Base-by-base conservation (phyloP, 352 stramenopile genomes). In the Globisporangium solare region DNA sequence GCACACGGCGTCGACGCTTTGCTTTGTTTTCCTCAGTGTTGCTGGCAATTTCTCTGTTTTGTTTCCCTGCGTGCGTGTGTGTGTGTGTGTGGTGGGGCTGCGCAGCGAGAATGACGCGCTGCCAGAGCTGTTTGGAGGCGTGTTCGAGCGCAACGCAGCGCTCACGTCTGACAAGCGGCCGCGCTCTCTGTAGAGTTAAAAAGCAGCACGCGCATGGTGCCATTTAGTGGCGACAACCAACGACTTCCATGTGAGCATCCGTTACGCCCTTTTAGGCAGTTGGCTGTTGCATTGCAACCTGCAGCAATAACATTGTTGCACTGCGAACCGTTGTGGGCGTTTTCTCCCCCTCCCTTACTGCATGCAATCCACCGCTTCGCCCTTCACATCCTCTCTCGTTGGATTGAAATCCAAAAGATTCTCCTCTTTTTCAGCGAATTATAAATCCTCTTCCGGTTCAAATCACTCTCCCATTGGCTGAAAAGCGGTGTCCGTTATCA, bases 101-200 rank as follows among this genome's bases (percentile, higher is more conserved):
- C n/a, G 20, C 18, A 60, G 54, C 35, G 54, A 53, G 12, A 54
- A 46, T n/a, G 14, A 46, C 8, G 18, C 31, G 21, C 8, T 60
- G 35, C 54, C 54, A 10, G 54, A 60, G 45, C 37, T 60, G 31
- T 31, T 60, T 3, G 54, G 45, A 17, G 54, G 54, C 32, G 54
- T 60, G 17, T 60, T 51, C 21, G 54, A 60, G 15, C 54, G 54
- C 54, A 60, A 58, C 24, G 31, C 17, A 48, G 41, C 40, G 24
- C 43, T 43, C 17, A 39, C 41, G 18, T 42, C 51, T 14, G 17
- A 11, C 1, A 51, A 58, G 18, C 22, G 40, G 13, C 20, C 24
- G 32, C 17, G 31, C 15, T 49, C 21, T 20, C 18, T 40, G 24
- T 50, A 51, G 17, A n/a, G 27, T 1, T 6, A 35, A 35, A 7